Evolutionary conservation across 2,329 filamentous ascomycete genomes (phyloP), one percentile per base, ranked within the genome.

Genomic region (Calonectria honghensis): DNA sequence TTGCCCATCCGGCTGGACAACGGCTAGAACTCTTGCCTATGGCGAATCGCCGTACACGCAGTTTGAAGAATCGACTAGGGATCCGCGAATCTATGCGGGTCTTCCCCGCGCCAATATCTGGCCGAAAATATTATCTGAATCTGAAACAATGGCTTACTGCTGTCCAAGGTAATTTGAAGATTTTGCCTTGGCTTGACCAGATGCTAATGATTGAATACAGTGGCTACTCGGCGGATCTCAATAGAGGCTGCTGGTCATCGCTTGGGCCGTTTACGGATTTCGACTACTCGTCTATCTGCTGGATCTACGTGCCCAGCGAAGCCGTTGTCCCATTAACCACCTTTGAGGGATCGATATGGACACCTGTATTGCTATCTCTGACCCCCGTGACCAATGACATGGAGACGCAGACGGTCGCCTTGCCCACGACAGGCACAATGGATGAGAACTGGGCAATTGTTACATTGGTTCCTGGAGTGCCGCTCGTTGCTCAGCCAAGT

Each of bases 1-100:
- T 10, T 84, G 79, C 14, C 81, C 80, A 1, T 73, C 77, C 0
- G 77, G 76, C 0, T 81, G 80, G 79, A 81, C 78, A 7, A 82
- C 79, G 3, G 80, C 73, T 0, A 81, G 76, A 16, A 37, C 73
- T 1, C 48, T 80, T 24, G 73, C 73, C 0, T 73, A 68, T 27
- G 66, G 64, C 1, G 64, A 69, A 16, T 52, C 74, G 5, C 51
- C 57, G 0, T 67, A 59, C 9, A 37, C 73, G 4, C 27, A 31
- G 7, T 61, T 24, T 4, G 76, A 76, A 11, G 69, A 77, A 4
- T 80, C 79, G 37, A 79, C 74, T 2, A 48, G 70, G 32, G 20
- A 64, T 31, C 39, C 18, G 45, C 9, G n/a, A 5, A 48, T 11
- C 45, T 24, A 3, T 13, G 45, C 45, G 4, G 24, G 13, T 6